Conservation (phyloP, 2,329 filamentous ascomycete species). For the Botrytis tulipae region DNA sequence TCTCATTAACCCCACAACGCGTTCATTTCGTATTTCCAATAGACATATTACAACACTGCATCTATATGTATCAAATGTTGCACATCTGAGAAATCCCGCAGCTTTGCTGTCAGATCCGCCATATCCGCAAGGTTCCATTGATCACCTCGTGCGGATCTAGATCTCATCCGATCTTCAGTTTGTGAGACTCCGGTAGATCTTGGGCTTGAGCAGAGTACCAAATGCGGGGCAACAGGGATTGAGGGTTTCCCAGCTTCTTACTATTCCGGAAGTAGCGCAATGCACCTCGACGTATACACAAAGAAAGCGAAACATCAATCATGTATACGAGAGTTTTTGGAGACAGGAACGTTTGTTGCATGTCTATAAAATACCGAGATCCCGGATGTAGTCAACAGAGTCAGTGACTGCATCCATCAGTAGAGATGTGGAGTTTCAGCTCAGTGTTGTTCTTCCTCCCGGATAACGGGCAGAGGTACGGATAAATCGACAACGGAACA, state of each 20-base stretch:
- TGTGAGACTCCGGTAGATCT: neutral
- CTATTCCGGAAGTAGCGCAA: neutral
- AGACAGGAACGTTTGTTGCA: neutral
- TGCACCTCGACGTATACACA: neutral
- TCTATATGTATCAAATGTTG: neutral
- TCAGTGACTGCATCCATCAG: neutral
- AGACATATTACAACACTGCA: neutral
- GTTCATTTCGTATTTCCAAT: neutral
- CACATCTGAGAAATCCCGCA: neutral
- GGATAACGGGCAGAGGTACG: neutral
- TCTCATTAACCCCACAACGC: neutral
- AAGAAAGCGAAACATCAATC: neutral
- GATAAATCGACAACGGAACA: neutral
- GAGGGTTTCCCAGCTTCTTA: neutral
- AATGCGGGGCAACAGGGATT: neutral
- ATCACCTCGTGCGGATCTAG: neutral
- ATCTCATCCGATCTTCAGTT: neutral
- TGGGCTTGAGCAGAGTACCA: neutral
- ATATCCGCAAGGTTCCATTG: neutral
- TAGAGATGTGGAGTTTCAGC: neutral
- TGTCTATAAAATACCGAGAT: neutral
- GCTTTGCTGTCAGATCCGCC: neutral
- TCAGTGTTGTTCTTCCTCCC: neutral
- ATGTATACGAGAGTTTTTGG: neutral
- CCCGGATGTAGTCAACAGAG: neutral